These are phyloP conservation scores for Teunomyces pallodes DNA, from an alignment of 805 yeast species.

Conservation along the genomic window DNA sequence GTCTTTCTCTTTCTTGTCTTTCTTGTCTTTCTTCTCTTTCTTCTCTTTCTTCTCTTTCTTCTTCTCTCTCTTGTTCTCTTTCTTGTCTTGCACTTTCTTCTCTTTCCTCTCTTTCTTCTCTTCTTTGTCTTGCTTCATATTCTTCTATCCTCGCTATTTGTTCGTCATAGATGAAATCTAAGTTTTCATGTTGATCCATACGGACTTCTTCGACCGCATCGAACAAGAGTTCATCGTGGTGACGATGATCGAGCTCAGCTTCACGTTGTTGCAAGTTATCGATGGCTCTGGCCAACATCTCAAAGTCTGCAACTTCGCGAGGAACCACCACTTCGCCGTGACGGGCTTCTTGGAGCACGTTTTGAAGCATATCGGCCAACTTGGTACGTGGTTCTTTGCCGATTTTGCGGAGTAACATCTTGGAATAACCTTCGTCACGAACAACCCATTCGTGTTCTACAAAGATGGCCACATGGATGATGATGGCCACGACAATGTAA, in stretches of 20 bases:
- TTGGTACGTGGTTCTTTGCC: slow-evolving; percentile 53
- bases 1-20: too few relatives aligned
- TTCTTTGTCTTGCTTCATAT: not conserved
- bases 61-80: too few relatives aligned
- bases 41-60: too few relatives aligned
- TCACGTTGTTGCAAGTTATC: slow-evolving; percentile 18
- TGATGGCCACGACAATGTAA: slow-evolving; percentile 39
- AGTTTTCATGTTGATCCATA: not conserved
- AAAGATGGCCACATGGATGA: slow-evolving; percentile 46
- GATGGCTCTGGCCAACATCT: slow-evolving; percentile 26
- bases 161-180: too few relatives aligned
- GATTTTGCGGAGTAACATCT: slow-evolving; percentile 54
- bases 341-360: slow-evolving; percentile 23
- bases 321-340: slow-evolving; percentile 16
- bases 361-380: slow-evolving; percentile 36
- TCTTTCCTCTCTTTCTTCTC: not conserved
- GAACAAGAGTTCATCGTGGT: not conserved
- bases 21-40: too few relatives aligned
- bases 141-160: not conserved
- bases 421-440: slow-evolving; percentile 64
- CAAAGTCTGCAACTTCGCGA: slow-evolving; percentile 20
- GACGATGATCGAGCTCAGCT: slow-evolving; percentile 2
- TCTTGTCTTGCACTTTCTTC: too few relatives aligned
- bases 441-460: slow-evolving; percentile 70
- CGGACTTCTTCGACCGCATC: not conserved